Evolutionary conservation across 352 stramenopile species (phyloP), one percentile per base, ranked within the genome.

Genomic region (Phytopythium mirpurense): DNA sequence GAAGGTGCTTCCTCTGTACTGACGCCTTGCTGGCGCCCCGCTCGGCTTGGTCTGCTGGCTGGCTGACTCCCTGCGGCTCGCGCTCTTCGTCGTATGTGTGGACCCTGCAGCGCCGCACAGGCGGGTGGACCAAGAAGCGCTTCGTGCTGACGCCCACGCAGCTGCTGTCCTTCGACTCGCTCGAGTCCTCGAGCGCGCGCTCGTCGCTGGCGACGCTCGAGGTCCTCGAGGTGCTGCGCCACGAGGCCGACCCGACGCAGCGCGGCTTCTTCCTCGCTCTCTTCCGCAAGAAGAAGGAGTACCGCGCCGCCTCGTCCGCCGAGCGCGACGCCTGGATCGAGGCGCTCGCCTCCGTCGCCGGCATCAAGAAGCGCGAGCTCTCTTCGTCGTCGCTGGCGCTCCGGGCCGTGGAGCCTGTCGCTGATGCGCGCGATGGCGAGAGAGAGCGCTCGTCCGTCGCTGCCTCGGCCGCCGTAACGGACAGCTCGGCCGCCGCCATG

Each of bases 211-310:
- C 70, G 14, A 86, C 80, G 5, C 73, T 75, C 58, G 83, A 93
- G 57, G 85, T 93, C 51, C 56, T 87, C 32, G 59, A 60, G 3
- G 78, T 91, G 10, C 62, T 83, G 41, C 62, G 68, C 38, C 67
- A 65, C 16, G 32, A 70, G 23, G 62, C 29, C 35, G 75, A 90
- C 41, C 34, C 59, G 3, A 46, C 62, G 16, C 65, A 82, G n/a
- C 65, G 76, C 18, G 51, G 65, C 14, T 84, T 94, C 42, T 62
- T 67, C 23, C 47, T 94, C 26, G 66, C 78, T 47, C 38, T 92
- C 18, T 88, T 84, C 42, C 86, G 83, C 54, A 86, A 89, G 59
- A 86, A 79, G 59, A 94, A 89, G 27, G 79, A 92, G 41, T 88
- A 84, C 29, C 62, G 81, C 53, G 78, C 83, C 11, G 66, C 62